Conservation (phyloP, 2,329 filamentous ascomycete species). For the Ophiocordyceps camponoti-rufipedis region DNA sequence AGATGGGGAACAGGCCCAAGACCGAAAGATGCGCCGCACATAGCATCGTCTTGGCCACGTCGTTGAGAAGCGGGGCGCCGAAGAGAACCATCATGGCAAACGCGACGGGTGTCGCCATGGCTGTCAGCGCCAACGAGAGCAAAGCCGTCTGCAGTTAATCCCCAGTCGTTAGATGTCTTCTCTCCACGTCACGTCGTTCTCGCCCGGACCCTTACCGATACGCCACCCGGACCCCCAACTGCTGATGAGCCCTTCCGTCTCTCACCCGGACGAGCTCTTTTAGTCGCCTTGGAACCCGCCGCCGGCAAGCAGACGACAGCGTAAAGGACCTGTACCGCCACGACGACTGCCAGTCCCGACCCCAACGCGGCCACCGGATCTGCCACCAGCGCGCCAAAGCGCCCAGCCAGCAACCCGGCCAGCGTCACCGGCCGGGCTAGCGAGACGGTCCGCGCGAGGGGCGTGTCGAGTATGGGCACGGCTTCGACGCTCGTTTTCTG, state of each 20-base stretch:
- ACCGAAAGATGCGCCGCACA: conserved; percentile 68
- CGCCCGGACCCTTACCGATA: conserved; percentile 21
- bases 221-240: conserved; percentile 21
- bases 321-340: conserved; percentile 45
- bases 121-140: conserved; percentile 39
- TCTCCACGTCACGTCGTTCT: not conserved
- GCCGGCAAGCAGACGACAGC: conserved; percentile 45
- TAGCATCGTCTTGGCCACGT: conserved; percentile 60
- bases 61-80: conserved; percentile 75
- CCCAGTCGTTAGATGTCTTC: not conserved
- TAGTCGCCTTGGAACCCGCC: conserved; percentile 26
- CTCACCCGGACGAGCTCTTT: conserved; percentile 33
- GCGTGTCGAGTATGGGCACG: conserved; percentile 18
- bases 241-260: conserved; percentile 29
- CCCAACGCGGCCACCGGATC: conserved; percentile 50
- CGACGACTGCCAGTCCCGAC: conserved; percentile 41
- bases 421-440: conserved; percentile 52
- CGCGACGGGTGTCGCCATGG: conserved; percentile 47
- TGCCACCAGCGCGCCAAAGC: conserved; percentile 48
- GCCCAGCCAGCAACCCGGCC: conserved; percentile 40
- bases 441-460: conserved; percentile 31
- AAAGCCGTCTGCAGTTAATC: conserved; percentile 18
- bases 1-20: conserved; percentile 58
- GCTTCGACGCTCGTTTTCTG: conserved; percentile 3
- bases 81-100: conserved; percentile 62